These are phyloP conservation scores for Chrysopogon serrulatus DNA, from an alignment of 176 grass and related monocot genomes.

Conservation along the genomic window DNA sequence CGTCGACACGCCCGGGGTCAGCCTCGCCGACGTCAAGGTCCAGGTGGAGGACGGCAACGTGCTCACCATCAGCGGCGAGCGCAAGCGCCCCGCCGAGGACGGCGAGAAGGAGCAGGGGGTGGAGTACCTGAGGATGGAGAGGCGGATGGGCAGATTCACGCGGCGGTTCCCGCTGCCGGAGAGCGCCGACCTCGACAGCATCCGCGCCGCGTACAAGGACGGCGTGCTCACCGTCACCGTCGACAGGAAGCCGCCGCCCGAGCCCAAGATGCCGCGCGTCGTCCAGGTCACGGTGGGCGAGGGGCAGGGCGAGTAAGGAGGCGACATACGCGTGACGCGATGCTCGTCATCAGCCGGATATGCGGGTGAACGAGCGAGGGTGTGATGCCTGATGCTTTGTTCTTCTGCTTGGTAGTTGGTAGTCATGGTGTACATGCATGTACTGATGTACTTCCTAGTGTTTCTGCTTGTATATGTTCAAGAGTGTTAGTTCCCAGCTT, in stretches of 20 bases:
- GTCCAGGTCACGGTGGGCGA: constrained; percentile 44
- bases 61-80: constrained; percentile 56
- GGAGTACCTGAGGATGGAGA: constrained; percentile 63
- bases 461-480: neutral
- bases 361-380: neutral
- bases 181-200: constrained; percentile 38
- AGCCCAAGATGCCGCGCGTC: constrained; percentile 55
- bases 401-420: no score
- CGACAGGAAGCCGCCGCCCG: constrained; percentile 45
- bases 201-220: constrained; percentile 47
- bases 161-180: constrained; percentile 48
- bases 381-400: neutral
- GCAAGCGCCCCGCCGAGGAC: constrained; percentile 41
- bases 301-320: neutral
- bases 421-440: neutral
- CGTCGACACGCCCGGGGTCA: constrained; percentile 53
- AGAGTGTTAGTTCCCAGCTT: no score
- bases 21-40: constrained; percentile 43
- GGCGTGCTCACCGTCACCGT: constrained; percentile 65
- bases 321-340: neutral
- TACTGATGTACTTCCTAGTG: neutral
- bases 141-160: constrained; percentile 75
- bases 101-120: neutral
- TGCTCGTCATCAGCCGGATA: neutral
- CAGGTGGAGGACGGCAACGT: constrained; percentile 68